phyloP scores from a whole-genome alignment of 2,329 filamentous ascomycete genomes.

The Verruconis gallopava region DNA sequence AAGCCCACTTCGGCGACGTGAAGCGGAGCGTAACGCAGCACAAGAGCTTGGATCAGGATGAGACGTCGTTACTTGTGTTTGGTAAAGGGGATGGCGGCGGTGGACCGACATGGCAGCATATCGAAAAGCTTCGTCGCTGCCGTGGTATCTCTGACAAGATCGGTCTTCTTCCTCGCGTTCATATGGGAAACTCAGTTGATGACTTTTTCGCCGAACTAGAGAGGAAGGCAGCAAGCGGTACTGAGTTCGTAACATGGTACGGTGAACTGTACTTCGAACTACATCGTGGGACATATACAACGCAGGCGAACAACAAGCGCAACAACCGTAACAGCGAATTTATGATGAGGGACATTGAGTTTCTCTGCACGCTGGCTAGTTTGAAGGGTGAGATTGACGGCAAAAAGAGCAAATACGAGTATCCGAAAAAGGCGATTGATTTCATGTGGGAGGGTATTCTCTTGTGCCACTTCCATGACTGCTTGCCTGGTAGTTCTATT shows the following conservation, averaged over 20 bases:
- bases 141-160: constrained; percentile 82
- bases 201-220: constrained; percentile 85
- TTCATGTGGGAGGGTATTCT: constrained; percentile 89
- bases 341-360: constrained; percentile 75
- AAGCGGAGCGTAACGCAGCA: constrained; percentile 81
- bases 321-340: constrained; percentile 83
- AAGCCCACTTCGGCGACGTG: constrained; percentile 89
- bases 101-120: constrained; percentile 82
- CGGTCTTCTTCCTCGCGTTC: constrained; percentile 71
- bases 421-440: constrained; percentile 89
- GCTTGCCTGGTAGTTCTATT: constrained; percentile 84
- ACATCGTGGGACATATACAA: constrained; percentile 93
- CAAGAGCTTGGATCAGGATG: constrained; percentile 90
- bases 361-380: constrained; percentile 73
- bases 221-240: constrained; percentile 53
- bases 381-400: constrained; percentile 45
- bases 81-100: constrained; percentile 95
- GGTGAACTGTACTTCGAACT: constrained; percentile 97
- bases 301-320: constrained; percentile 91
- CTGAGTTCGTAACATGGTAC: constrained; percentile 86
- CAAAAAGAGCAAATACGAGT: constrained; percentile 49
- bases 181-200: constrained; percentile 81
- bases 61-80: constrained; percentile 81
- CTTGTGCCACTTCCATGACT: constrained; percentile 96
- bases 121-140: constrained; percentile 88